Conservation (phyloP, 106 monocot genomes). For the Dendrobium chrysotoxum region DNA sequence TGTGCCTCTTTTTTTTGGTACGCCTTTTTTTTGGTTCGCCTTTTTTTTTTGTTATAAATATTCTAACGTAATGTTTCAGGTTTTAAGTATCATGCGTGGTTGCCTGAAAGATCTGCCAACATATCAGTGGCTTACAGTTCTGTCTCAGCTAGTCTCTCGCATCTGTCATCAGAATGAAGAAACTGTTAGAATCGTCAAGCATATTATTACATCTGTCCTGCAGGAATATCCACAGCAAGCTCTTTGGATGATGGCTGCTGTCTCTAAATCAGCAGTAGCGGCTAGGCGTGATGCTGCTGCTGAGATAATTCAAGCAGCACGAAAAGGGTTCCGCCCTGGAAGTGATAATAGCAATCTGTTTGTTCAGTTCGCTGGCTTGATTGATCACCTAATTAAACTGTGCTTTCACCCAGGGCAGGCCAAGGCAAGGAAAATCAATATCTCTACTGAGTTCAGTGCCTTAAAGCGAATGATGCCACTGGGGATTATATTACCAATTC, state of each 20-base stretch:
- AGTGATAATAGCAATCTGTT: conserved; percentile 58
- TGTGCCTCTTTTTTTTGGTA: not conserved
- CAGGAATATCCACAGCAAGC: conserved; percentile 91
- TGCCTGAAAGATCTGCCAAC: conserved; percentile 95
- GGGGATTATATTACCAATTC: conserved; percentile 88
- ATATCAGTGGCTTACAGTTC: conserved; percentile 93
- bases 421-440: conserved; percentile 78
- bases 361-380: conserved; percentile 70
- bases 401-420: conserved; percentile 89
- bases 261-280: conserved; percentile 89
- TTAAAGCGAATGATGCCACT: conserved; percentile 99
- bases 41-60: not conserved
- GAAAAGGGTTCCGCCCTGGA: conserved; percentile 52
- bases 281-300: conserved; percentile 93
- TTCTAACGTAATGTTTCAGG: conserved; percentile 29
- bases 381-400: conserved; percentile 86
- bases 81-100: conserved; percentile 83
- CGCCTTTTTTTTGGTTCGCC: not conserved
- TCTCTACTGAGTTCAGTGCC: conserved; percentile 88
- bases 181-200: conserved; percentile 77
- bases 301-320: conserved; percentile 88
- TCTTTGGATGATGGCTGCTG: conserved; percentile 99
- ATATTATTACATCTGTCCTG: conserved; percentile 81
- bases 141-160: conserved; percentile 90
- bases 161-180: conserved; percentile 96